Conservation (phyloP, 257 asterid genomes). For the Cynanchum wilfordii region DNA sequence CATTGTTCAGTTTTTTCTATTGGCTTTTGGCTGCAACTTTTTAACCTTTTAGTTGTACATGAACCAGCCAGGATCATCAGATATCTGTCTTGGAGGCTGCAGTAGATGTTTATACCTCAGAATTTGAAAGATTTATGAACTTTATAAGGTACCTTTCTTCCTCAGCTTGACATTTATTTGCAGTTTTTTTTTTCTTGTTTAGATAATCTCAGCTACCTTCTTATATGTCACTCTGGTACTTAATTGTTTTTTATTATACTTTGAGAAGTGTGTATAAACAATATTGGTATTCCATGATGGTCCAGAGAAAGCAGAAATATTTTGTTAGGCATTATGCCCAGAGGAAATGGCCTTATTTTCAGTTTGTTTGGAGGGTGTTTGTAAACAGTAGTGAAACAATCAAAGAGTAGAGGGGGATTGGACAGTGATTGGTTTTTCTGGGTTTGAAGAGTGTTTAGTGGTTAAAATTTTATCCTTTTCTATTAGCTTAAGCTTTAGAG, state of each 20-base stretch:
- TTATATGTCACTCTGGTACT: neutral
- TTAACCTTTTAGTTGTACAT: slow-evolving; percentile 16
- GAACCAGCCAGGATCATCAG: slow-evolving; percentile 56
- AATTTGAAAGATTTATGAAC: slow-evolving; percentile 69
- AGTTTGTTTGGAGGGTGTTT: neutral
- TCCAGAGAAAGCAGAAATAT: neutral
- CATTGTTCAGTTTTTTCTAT: neutral
- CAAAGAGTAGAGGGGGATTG: neutral
- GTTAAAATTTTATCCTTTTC: too few relatives aligned
- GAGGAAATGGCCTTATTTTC: neutral
- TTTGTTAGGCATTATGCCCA: neutral
- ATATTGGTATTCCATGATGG: neutral
- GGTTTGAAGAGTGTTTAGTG: neutral
- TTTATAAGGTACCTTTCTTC: slow-evolving; percentile 65
- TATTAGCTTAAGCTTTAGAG: too few relatives aligned
- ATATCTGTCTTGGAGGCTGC: slow-evolving; percentile 68
- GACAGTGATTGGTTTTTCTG: neutral
- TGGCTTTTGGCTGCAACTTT: neutral
- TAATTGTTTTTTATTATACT: neutral
- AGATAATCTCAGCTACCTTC: neutral
- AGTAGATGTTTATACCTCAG: slow-evolving; percentile 62
- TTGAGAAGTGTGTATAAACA: neutral
- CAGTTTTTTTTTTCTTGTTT: slow-evolving; percentile 7
- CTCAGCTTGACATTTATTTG: neutral
- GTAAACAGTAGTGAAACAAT: neutral